Evolutionary conservation across 1,139 yeast genomes (phyloP).

Genomic region (Geotrichum histeridarum): DNA sequence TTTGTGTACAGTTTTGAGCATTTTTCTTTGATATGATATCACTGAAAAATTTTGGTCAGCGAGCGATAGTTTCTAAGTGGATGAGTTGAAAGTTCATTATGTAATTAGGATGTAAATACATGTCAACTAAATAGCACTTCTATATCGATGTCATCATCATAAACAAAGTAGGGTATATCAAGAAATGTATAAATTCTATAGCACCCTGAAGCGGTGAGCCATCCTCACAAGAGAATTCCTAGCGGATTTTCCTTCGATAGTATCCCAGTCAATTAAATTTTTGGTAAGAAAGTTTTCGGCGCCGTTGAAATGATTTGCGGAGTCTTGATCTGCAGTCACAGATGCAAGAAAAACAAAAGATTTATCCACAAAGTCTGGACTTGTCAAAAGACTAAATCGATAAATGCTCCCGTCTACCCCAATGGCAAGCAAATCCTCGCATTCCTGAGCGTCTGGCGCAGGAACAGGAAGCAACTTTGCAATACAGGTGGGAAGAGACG

Average conservation of each 20-base stretch:
- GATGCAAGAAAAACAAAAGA: too few species aligned
- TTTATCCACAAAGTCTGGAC: too few species aligned
- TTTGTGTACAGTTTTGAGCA: background rate
- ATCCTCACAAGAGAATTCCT: too few species aligned
- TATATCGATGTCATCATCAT: too few species aligned
- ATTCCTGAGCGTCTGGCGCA: background rate
- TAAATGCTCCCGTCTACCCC: slow-evolving; percentile 28
- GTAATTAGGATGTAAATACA: background rate
- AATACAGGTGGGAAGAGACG: slow-evolving; percentile 6
- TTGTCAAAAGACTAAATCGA: slow-evolving; percentile 16
- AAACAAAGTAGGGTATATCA: too few species aligned
- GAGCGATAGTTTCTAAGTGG: background rate
- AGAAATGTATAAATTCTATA: background rate
- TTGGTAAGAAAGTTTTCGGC: too few species aligned
- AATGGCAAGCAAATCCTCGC: slow-evolving; percentile 4
- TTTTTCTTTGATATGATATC: background rate
- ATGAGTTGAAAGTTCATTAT: background rate
- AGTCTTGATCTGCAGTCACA: too few species aligned
- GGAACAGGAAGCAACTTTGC: slow-evolving; percentile 8
- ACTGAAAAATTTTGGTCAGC: background rate
- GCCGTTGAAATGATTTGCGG: too few species aligned
- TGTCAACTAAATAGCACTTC: too few species aligned
- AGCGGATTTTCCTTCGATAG: too few species aligned
- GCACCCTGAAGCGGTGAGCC: background rate
- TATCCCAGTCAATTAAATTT: too few species aligned